A percentile compares a stretch with the other conserved stretches of the same genome.
These are phyloP conservation scores for Pythium apleroticum DNA, from an alignment of 352 stramenopile species.

Conservation along the genomic window DNA sequence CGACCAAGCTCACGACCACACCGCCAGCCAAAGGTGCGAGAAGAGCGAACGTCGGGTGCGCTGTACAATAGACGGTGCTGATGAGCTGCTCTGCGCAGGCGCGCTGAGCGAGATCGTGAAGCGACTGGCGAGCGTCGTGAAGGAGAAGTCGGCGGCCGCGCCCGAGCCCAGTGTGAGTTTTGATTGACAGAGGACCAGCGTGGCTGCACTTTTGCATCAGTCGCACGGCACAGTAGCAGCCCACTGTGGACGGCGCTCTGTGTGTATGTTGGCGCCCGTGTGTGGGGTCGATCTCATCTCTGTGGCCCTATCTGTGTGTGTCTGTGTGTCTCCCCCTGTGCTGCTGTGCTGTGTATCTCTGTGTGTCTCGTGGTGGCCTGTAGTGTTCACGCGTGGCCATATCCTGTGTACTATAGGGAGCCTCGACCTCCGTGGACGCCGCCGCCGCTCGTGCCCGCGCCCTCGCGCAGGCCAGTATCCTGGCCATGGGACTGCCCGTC, in stretches of 20 bases:
- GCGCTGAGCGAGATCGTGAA: slow-evolving; percentile 62
- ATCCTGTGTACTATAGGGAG: slow-evolving; percentile 40
- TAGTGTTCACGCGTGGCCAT: slow-evolving; percentile 39
- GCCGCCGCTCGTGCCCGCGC: slow-evolving; percentile 58
- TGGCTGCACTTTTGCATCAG: too few relatives aligned
- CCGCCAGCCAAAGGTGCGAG: slow-evolving; percentile 20
- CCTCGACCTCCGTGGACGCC: slow-evolving; percentile 42
- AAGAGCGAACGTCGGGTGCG: too few relatives aligned
- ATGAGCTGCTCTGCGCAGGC: background rate
- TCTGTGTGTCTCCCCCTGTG: slow-evolving; percentile 14
- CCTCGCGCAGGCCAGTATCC: slow-evolving; percentile 66
- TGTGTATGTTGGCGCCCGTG: background rate
- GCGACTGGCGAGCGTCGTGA: slow-evolving; percentile 60
- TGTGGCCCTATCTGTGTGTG: slow-evolving; percentile 5
- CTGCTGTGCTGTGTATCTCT: slow-evolving; percentile 23
- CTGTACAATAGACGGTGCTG: too few relatives aligned
- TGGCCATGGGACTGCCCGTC: slow-evolving; percentile 54
- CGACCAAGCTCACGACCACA: background rate
- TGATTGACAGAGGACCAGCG: too few relatives aligned
- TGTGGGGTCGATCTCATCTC: background rate
- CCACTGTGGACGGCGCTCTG: background rate
- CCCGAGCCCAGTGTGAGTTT: slow-evolving; percentile 22
- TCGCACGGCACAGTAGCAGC: background rate
- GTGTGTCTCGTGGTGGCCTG: slow-evolving; percentile 11
- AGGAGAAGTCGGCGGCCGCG: slow-evolving; percentile 56